Conservation (phyloP, 2,329 filamentous ascomycete species). For the Pseudogymnoascus sp. region DNA sequence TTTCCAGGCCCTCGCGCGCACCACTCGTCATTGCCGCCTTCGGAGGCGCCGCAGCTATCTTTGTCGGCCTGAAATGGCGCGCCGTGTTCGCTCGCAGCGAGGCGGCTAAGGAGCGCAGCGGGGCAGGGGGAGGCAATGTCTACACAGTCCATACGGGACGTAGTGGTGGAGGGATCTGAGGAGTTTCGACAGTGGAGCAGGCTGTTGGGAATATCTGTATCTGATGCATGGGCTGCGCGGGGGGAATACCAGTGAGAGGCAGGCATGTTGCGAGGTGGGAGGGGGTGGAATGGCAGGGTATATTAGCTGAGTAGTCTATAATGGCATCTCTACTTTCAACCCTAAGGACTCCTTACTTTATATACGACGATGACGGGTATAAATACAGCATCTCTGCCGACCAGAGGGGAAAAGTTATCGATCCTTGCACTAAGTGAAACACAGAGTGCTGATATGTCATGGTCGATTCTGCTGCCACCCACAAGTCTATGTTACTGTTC, state of each 20-base stretch:
- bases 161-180: conserved; percentile 21
- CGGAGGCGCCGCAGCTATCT: conserved; percentile 22
- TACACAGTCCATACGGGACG: conserved; percentile 24
- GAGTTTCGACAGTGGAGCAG: background rate
- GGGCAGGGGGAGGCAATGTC: conserved; percentile 19
- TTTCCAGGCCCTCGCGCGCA: conserved; percentile 21
- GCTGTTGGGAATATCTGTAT: background rate
- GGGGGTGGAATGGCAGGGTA: background rate
- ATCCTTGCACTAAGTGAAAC: background rate
- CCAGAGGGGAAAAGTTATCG: background rate
- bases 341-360: background rate
- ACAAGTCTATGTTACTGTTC: background rate
- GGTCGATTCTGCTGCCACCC: background rate
- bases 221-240: background rate
- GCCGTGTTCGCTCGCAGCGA: conserved; percentile 27
- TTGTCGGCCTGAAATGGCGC: conserved; percentile 27
- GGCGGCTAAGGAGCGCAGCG: conserved; percentile 25
- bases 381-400: background rate
- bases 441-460: background rate
- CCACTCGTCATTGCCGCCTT: conserved; percentile 24
- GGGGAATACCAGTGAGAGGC: background rate
- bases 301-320: conserved; percentile 1
- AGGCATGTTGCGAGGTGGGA: background rate
- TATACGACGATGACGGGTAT: background rate
- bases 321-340: background rate